Base-by-base conservation (phyloP, 1,284 basidiomycete species). In the Pseudomicrostroma phylloplanum region DNA sequence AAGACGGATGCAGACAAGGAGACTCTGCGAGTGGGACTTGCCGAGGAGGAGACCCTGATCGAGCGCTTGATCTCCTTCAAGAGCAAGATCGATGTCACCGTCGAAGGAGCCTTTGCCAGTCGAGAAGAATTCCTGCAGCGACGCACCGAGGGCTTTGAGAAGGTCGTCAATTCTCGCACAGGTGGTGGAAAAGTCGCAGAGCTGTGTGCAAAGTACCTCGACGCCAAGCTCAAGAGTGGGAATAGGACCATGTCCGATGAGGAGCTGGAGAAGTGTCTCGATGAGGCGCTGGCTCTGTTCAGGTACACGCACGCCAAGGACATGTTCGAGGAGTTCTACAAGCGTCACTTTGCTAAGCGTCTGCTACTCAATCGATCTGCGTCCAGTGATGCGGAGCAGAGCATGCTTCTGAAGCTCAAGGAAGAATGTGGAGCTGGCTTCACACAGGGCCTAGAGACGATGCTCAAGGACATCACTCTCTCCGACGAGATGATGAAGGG, bases 381-480 rank as follows among this genome's bases (percentile, higher is more conserved):
- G 0, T 90, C 88, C 7, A 87, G 92, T 70, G 93, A 97, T 77
- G 88, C 92, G 72, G 94, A 99, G 82, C 86, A 87, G 71, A 85
- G 84, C 46, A 89, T 97, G 84, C 83, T 99, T 60, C 86, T 89
- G 80, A 90, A 89, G 80, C 83, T 98, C 67, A 91, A 91, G 81
- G 87, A 91, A 89, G 90, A 88, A 59, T 92, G 91, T 67, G 92
- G 93, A 72, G 86, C 90, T 6, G 90, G 90, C 58, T 94, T 94
- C 59, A 82, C 81, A 64, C 87, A 86, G 26, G 88, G 89, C 82
- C 89, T 90, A 57, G 89, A 91, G 73, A 86, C 90, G 55, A 92
- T 94, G 91, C 92, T 93, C 80, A 90, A 86, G 63, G 91, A 92
- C 73, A 82, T 92, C 13, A 84, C 85, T 0, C 81, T 91, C 8